These are phyloP conservation scores for Nepenthes mirabilis DNA, from an alignment of 148 eudicot species.

Conservation along the genomic window DNA sequence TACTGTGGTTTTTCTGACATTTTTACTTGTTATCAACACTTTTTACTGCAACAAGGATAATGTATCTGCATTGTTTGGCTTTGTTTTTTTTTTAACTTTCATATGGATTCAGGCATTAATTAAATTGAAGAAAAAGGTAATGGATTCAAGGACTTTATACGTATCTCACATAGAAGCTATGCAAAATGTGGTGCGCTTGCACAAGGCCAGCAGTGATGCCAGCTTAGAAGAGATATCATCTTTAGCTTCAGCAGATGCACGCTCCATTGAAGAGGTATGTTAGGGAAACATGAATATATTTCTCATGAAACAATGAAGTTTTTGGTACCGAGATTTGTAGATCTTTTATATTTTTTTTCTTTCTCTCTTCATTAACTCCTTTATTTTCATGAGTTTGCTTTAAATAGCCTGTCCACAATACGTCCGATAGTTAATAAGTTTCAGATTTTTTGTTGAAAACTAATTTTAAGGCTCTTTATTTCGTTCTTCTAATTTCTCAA, in stretches of 20 bases:
- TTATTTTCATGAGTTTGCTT: too few relatives aligned
- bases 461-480: background rate
- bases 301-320: background rate
- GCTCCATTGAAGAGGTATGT: constrained; percentile 57
- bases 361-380: too few relatives aligned
- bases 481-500: background rate
- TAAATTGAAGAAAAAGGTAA: constrained; percentile 64
- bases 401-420: too few relatives aligned
- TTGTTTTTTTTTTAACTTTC: background rate
- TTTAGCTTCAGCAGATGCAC: constrained; percentile 42
- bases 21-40: background rate
- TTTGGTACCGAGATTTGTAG: too few relatives aligned
- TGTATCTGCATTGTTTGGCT: background rate
- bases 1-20: background rate
- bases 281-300: background rate
- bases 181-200: constrained; percentile 83
- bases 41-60: background rate
- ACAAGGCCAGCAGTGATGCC: constrained; percentile 69
- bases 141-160: constrained; percentile 46
- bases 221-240: constrained; percentile 73
- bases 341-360: too few relatives aligned
- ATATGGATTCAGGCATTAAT: constrained; percentile 33
- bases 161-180: constrained; percentile 80
- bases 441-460: background rate
- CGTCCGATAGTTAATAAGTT: too few relatives aligned